A percentile compares a stretch with the other conserved stretches of the same genome.
Conservation (phyloP, 768 basidiomycete species). For the Candolleomyces efflorescens region DNA sequence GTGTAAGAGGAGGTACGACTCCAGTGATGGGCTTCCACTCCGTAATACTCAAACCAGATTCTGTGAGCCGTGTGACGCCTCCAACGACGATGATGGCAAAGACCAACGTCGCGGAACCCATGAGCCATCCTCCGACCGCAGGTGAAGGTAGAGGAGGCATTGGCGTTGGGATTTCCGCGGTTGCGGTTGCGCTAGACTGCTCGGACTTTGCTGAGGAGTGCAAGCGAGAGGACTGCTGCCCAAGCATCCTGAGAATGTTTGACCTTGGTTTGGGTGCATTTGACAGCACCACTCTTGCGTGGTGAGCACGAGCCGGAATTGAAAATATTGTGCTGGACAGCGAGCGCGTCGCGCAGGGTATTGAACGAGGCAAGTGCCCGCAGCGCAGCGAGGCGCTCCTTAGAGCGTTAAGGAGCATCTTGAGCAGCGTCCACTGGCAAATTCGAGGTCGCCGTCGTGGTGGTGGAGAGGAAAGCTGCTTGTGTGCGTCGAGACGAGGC, state of each 20-base stretch:
- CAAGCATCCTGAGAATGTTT: background rate
- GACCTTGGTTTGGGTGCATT: background rate
- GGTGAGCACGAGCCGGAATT: background rate
- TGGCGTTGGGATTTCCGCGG: background rate
- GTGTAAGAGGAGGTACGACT: slow-evolving; percentile 73
- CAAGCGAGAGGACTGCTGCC: background rate
- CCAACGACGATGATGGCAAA: slow-evolving; percentile 94
- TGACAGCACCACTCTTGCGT: background rate
- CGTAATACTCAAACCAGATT: slow-evolving; percentile 95
- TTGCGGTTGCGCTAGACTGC: slow-evolving; percentile 6
- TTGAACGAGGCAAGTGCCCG: slow-evolving; percentile 1
- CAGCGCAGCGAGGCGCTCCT: slow-evolving; percentile 15
- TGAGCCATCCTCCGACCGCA: slow-evolving; percentile 79
- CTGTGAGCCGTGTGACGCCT: slow-evolving; percentile 93
- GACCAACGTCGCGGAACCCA: slow-evolving; percentile 79
- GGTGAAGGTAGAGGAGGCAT: slow-evolving; percentile 59
- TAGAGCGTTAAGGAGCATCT: slow-evolving; percentile 23
- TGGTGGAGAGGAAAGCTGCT: background rate
- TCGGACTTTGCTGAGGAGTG: slow-evolving; percentile 6
- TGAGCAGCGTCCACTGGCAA: background rate
- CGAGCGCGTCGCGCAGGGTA: background rate
- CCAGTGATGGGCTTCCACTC: slow-evolving; percentile 97
- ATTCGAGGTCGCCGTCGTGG: slow-evolving; percentile 1
- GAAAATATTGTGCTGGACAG: slow-evolving; percentile 1
- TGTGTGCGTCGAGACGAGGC: background rate